Base-by-base conservation (phyloP, 352 stramenopile species). In the Globisporangium viniferum region DNA sequence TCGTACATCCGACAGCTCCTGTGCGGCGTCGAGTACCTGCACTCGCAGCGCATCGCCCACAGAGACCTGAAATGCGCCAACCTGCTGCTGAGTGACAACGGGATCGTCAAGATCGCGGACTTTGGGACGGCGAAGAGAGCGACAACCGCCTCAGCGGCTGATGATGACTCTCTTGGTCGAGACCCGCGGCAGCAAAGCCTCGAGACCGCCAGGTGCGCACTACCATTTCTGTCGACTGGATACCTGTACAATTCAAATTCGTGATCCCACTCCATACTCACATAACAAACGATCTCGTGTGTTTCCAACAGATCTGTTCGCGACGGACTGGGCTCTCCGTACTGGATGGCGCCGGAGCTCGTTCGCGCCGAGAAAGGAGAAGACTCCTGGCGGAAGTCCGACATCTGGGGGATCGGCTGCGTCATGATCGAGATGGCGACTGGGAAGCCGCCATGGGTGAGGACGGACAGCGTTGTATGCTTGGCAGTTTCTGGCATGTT, bases 281-380 rank as follows among this genome's bases (percentile, higher is more conserved):
- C 39, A 39, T 6, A 20, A 20, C 15, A 20, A 48, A 20, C 2
- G 39, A 5, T 48, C 39, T 39, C 6, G 39, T 20, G 39, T 48
- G 39, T 48, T 48, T 18, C 14, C 39, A 6, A 48, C 46, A 92
- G 82, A 55, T 93, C 85, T 0, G 82, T 90, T 24, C 77, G 82
- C 27, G 81, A 93, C 62, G 84, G 86, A 14, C 67, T 92, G n/a
- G 90, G 97, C 0, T 98, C 89, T 18, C 92, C 94, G n/a, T 97
- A 96, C 67, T 98, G 92, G 92, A 98, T 98, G 94, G 93, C 95
- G 7, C 95, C 96, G 0, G 96, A 99, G 81, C 83, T 98, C n/a
- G 90, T 98, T 24, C 91, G 88, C 18, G 88, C 91, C 20, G 80
- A 93, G 59, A 79, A 89, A 66, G 78, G 88, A 3, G 68, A 60